These are phyloP conservation scores for Oryza punctata DNA, from an alignment of 176 grass and related monocot species.

Conservation along the genomic window DNA sequence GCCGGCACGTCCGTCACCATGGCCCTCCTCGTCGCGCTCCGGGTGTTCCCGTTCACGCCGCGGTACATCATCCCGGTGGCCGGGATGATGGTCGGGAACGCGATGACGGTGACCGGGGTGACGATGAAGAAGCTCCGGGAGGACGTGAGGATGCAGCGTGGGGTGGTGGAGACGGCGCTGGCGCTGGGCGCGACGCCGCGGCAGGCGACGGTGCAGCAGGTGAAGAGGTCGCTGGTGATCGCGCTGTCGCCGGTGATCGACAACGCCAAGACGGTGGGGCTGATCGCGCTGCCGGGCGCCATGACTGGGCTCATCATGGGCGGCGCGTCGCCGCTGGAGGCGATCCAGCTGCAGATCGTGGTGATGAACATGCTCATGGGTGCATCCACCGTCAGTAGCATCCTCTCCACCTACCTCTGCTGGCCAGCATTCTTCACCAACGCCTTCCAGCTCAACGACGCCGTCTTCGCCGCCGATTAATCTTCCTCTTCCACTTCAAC, in stretches of 20 bases:
- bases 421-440: constrained; percentile 89
- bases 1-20: constrained; percentile 80
- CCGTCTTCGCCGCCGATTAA: constrained; percentile 38
- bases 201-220: constrained; percentile 78
- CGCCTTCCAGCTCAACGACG: constrained; percentile 69
- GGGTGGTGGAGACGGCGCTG: constrained; percentile 74
- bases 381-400: constrained; percentile 77
- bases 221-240: constrained; percentile 56
- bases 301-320: constrained; percentile 90
- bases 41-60: constrained; percentile 87
- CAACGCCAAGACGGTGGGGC: constrained; percentile 76
- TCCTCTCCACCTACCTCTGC: constrained; percentile 80
- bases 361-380: constrained; percentile 91
- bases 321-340: constrained; percentile 71
- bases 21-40: constrained; percentile 65
- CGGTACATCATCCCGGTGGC: constrained; percentile 87
- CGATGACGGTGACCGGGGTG: constrained; percentile 93
- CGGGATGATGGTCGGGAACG: constrained; percentile 94
- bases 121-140: constrained; percentile 53
- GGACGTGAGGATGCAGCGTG: constrained; percentile 50
- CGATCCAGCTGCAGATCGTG: constrained; percentile 85
- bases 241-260: constrained; percentile 62
- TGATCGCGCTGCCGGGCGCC: constrained; percentile 75
- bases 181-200: constrained; percentile 80
- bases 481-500: too few species aligned